phyloP scores from a whole-genome alignment of 208 protist genomes.

The Leishmania major region DNA sequence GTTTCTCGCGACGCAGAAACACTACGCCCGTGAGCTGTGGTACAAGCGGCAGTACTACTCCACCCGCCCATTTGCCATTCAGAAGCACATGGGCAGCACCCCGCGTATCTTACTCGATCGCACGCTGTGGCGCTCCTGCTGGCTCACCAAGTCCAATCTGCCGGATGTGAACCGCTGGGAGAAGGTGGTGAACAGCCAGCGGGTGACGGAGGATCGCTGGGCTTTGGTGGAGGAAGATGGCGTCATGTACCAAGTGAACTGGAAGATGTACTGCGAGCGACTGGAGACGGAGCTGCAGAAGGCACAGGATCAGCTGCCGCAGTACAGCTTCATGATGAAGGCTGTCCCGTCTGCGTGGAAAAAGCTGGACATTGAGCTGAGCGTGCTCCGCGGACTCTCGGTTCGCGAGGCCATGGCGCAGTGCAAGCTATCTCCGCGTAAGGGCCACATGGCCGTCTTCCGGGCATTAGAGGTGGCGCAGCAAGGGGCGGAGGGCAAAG shows the following conservation, averaged over 20 bases:
- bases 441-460: conserved; percentile 88
- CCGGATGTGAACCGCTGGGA: conserved; percentile 90
- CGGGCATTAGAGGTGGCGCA: conserved; percentile 83
- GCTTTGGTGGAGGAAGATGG: conserved; percentile 89
- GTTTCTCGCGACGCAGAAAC: conserved; percentile 80
- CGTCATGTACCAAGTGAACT: conserved; percentile 86
- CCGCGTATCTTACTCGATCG: conserved; percentile 88
- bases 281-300: conserved; percentile 86
- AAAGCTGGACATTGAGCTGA: conserved; percentile 91
- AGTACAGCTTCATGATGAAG: conserved; percentile 84
- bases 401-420: conserved; percentile 90
- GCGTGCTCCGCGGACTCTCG: conserved; percentile 84
- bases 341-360: conserved; percentile 90
- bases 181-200: conserved; percentile 88
- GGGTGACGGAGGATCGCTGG: conserved; percentile 88
- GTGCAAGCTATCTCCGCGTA: conserved; percentile 88
- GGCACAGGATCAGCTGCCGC: conserved; percentile 81
- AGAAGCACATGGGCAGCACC: conserved; percentile 61
- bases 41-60: conserved; percentile 85
- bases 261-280: conserved; percentile 90
- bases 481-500: conserved; percentile 87
- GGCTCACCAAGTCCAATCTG: conserved; percentile 70
- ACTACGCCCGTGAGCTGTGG: conserved; percentile 75
- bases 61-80: conserved; percentile 72
- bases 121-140: conserved; percentile 73